Evolutionary conservation across 371 early-diverging fungal genomes (phyloP).

Genomic region (Chytridium lagenaria): DNA sequence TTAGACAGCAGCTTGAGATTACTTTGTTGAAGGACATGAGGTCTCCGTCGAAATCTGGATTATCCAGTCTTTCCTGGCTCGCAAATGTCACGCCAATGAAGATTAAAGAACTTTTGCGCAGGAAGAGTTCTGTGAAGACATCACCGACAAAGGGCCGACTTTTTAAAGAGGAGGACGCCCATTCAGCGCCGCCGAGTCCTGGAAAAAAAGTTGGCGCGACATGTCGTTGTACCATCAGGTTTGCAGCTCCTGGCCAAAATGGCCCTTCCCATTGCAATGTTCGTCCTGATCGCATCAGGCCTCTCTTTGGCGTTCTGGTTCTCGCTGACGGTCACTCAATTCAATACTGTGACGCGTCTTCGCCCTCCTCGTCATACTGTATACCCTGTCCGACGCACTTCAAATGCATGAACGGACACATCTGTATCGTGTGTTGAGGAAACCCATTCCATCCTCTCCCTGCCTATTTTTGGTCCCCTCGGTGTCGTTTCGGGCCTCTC

Average conservation of each 20-base stretch:
- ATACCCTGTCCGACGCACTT: neutral
- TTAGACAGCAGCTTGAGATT: constrained; percentile 14
- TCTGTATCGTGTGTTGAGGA: neutral
- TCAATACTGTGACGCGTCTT: neutral
- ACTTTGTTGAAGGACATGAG: neutral
- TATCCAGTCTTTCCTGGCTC: neutral
- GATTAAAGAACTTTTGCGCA: constrained; percentile 3
- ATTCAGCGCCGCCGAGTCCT: neutral
- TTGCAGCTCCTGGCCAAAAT: neutral
- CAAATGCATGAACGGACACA: neutral
- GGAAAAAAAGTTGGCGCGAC: neutral
- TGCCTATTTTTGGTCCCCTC: neutral
- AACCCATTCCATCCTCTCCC: neutral
- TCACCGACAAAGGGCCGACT: neutral
- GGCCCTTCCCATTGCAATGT: neutral
- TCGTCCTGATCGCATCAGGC: neutral
- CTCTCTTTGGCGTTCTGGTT: neutral
- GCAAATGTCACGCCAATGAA: neutral
- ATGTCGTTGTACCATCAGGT: neutral
- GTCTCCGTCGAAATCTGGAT: neutral
- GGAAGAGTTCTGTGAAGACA: neutral
- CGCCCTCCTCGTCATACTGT: neutral
- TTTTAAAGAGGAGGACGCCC: neutral
- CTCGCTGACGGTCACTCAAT: neutral
- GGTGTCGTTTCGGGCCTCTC: neutral